Evolutionary conservation across 345 rosid genomes (phyloP), one percentile per base, ranked within the genome.

Genomic region (Eutrema japonicum): DNA sequence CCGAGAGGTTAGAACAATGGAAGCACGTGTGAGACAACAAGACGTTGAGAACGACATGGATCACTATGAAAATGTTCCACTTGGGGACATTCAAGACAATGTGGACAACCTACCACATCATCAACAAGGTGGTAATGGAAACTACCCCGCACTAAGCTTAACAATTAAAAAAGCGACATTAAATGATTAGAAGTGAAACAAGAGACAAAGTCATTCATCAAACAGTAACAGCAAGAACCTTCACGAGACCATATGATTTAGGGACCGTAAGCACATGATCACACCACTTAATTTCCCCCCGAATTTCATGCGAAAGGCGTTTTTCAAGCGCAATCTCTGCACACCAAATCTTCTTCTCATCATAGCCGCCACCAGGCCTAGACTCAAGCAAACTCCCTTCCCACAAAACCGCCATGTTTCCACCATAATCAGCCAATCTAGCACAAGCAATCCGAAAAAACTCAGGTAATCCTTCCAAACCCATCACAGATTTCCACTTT

Each of bases 371-470:
- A 10, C 42, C 42, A 0, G 11, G 43, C 43, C 11, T 3, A 10
- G 26, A 22, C 2, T 22, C 26, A 22, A 2, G 26, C 26, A 3
- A 77, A 56, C 67, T 69, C 38, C 52, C 75, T 49, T 85, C 89
- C 91, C 88, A 88, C 45, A 85, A 82, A 71, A 88, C 90, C 66
- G 72, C 64, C 83, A 90, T 70, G 22, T 88, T 90, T 42, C 90
- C 96, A 1, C 93, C 92, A 41, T 60, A 60, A 12, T 26, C 49
- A 27, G 36, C 66, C 32, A 41, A 38, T 26, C 36, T 60, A 29
- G 83, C 63, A 79, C 80, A 73, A 5, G 79, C 80, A 91, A 79
- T 79, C 0, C 86, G 78, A 0, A 87, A 91, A 51, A 84, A 83
- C 83, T 48, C 79, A 0, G 88, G 90, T 68, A 86, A 63, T 7